Evolutionary conservation across 208 protist species (phyloP).

Genomic region (Novymonas esmeraldas): DNA sequence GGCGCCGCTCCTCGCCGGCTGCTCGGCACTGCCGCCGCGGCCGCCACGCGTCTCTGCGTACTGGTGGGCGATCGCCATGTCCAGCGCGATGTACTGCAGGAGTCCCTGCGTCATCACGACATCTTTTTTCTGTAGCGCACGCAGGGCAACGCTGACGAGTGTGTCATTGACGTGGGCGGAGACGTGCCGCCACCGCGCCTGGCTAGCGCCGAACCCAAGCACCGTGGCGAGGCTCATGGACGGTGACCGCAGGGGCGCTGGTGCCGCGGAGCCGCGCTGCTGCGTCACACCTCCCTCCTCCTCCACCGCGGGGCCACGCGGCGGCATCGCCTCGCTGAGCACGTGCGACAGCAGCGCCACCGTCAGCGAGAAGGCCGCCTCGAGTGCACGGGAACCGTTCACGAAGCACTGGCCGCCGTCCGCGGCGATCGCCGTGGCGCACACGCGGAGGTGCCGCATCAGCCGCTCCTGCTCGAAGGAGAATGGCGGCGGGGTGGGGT

Average conservation of each 20-base stretch:
- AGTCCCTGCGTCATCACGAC: constrained; percentile 25
- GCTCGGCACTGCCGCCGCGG: neutral
- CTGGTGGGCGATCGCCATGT: constrained; percentile 27
- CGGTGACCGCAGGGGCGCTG: neutral
- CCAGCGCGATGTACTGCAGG: constrained; percentile 32
- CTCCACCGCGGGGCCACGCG: too few relatives aligned
- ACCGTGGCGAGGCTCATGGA: constrained; percentile 21
- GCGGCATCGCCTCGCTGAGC: constrained; percentile 23
- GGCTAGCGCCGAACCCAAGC: constrained; percentile 21
- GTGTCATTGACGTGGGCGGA: constrained; percentile 25
- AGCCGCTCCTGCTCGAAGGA: constrained; percentile 13
- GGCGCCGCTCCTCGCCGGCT: neutral
- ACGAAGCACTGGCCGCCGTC: constrained; percentile 21
- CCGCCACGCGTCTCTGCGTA: constrained; percentile 8
- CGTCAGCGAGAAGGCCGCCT: constrained; percentile 29
- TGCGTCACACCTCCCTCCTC: neutral
- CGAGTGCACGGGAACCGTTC: constrained; percentile 19
- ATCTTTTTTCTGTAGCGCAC: constrained; percentile 29
- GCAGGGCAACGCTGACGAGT: constrained; percentile 22
- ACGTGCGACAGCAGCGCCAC: constrained; percentile 36
- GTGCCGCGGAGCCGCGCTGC: too few relatives aligned
- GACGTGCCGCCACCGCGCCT: constrained; percentile 17
- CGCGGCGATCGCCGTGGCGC: constrained; percentile 12
- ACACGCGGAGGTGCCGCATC: constrained; percentile 21
- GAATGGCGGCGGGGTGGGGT: too few relatives aligned